Base-by-base conservation (phyloP, 768 basidiomycete species). In the Macrolepiota dolichaula region DNA sequence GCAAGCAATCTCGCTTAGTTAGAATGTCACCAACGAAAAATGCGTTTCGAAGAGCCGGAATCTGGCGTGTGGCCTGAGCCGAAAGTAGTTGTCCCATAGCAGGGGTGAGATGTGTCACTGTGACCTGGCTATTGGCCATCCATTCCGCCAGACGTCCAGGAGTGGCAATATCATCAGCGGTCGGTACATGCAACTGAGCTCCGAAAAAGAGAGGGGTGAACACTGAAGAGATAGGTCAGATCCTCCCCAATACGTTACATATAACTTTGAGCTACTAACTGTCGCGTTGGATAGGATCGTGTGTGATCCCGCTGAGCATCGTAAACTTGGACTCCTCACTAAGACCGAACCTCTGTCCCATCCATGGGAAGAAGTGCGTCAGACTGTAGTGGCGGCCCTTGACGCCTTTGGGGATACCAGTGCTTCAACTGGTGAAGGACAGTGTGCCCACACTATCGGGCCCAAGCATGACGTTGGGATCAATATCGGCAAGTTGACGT, bases 281-380 rank as follows among this genome's bases (percentile, higher is more conserved):
- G 69, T 99, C 97, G 66, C 97, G 86, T 71, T 99, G 97, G 66
- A 99, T 97, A 10, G 97, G 97, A 74, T 99, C 97, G 69, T 99
- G 97, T 12, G 97, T 97, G 57, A 99, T 99, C 19, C 97, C 97
- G 67, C 94, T 96, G 32, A 99, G 83, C 97, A 99, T 98, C 0
- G 97, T 98, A 69, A 97, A 99, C 73, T 86, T 92, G 63, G 91
- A 93, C 32, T 79, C 74, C 61, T 86, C 79, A 38, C 79, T 77
- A 51, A 99, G 75, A 1, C 83, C 87, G 70, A 98, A 99, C 32
- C 87, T 76, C 70, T 93, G 77, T 22, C 90, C 89, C 97, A 99
- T 98, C 97, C 97, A 99, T 1, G 96, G 96, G 85, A 98, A 98
- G 82, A 98, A 99, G 72, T 98, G 97, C 0, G 97, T 99, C 65